Conservation (phyloP, 768 basidiomycete species). For the Boletellus ananas region DNA sequence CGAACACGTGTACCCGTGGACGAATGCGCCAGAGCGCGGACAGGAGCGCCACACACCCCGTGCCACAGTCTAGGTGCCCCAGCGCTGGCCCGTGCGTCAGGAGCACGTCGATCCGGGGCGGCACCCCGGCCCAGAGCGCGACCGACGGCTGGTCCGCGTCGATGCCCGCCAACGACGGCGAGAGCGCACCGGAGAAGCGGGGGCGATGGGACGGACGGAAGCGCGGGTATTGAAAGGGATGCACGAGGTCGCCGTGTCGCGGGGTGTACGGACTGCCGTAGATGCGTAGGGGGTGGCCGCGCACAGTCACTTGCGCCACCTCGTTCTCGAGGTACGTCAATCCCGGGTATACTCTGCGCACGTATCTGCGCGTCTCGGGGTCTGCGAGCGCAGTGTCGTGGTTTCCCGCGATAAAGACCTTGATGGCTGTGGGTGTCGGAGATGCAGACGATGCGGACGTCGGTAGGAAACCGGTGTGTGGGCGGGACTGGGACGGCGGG, state of each 20-base stretch:
- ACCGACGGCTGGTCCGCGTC: not conserved
- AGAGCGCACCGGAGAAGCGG: no score
- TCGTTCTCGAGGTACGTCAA: constrained; percentile 39
- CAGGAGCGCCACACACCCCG: constrained; percentile 35
- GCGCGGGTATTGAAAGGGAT: constrained; percentile 11
- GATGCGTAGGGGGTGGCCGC: constrained; percentile 29
- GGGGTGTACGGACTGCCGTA: constrained; percentile 42
- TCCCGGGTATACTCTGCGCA: constrained; percentile 22
- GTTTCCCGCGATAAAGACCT: constrained; percentile 43
- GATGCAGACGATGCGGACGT: constrained; percentile 37
- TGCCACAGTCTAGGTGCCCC: constrained; percentile 29
- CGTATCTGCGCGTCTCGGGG: constrained; percentile 12
- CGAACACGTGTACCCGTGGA: constrained; percentile 39
- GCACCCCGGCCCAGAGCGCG: constrained; percentile 29
- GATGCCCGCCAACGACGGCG: no score
- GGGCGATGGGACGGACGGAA: not conserved
- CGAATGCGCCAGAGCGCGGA: constrained; percentile 31
- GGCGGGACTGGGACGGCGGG: not conserved
- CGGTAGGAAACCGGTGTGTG: not conserved
- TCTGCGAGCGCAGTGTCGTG: constrained; percentile 34
- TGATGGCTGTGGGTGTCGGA: constrained; percentile 41
- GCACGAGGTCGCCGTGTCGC: constrained; percentile 22
- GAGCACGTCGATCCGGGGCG: constrained; percentile 35
- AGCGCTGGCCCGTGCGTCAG: constrained; percentile 43
- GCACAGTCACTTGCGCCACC: constrained; percentile 26